Evolutionary conservation across 148 eudicot species (phyloP), one percentile per base, ranked within the genome.

Genomic region (Bassia scoparia): DNA sequence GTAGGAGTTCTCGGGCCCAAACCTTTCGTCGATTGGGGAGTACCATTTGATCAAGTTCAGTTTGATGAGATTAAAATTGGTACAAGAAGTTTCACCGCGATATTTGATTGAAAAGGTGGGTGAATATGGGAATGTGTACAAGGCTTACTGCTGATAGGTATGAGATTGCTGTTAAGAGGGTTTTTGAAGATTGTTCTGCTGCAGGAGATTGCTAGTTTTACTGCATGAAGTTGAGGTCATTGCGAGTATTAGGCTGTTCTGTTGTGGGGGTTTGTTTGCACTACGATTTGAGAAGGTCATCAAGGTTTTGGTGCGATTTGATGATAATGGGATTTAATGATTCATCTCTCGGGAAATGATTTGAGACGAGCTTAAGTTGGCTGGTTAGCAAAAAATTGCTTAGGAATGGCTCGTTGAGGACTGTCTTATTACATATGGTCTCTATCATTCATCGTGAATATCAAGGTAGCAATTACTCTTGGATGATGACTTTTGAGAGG

Each of bases 111-210:
- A 58, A 87, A 70, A 74, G 98, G 98, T 24, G 97, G 96, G 8
- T 94, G n/a, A n/a, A n/a, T n/a, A 91, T 74, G 98, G 98, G 20
- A 94, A 94, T 82, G 98, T 94, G n/a, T 94, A 88, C 74, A 94
- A 91, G 67, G 98, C 26, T 76, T 83, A 15, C 67, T 94, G 43
- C 67, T 84, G 1, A 85, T 86, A 79, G 91, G 90, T 33, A 49
- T 49, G 98, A 91, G 69, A 94, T 91, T 41, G 98, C 98, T 0
- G 74, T 94, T 26, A 94, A 94, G 78, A 80, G 98, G 83, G n/a
- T n/a, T n/a, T 94, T 94, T 77, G 91, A 94, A 87, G 91, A 94
- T 38, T 89, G 96, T 64, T 91, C 98, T 2, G 89, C 87, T 0
- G 84, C 88, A 0, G 98, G 98, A 0, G 98, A 94, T n/a, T 71